Conservation (phyloP, 129 eudicot species). For the Dittrichia graveolens region DNA sequence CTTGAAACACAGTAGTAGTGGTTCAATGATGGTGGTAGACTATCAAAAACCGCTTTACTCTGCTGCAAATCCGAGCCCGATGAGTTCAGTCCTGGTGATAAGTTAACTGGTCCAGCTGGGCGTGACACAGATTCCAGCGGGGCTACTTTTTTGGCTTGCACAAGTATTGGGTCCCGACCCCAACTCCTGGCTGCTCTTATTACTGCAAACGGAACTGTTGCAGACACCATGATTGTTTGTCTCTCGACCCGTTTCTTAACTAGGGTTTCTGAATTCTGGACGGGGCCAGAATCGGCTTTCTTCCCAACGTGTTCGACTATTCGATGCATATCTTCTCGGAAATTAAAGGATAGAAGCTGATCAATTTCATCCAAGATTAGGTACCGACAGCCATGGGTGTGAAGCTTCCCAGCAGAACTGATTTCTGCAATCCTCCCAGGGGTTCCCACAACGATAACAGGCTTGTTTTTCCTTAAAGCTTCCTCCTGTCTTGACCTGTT, state of each 20-base stretch:
- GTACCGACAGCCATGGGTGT: slow-evolving; percentile 72
- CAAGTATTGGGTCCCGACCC: slow-evolving; percentile 81
- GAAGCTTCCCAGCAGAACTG: slow-evolving; percentile 88
- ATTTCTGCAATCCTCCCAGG: slow-evolving; percentile 94
- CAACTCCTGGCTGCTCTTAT: slow-evolving; percentile 83
- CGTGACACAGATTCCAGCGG: slow-evolving; percentile 58
- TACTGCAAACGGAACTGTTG: slow-evolving; percentile 93
- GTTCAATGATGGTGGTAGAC: slow-evolving; percentile 77
- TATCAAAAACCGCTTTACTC: slow-evolving; percentile 44
- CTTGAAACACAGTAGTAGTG: slow-evolving; percentile 80
- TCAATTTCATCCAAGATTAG: slow-evolving; percentile 90
- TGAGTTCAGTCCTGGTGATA: slow-evolving; percentile 39
- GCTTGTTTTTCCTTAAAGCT: slow-evolving; percentile 81
- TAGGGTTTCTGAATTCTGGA: slow-evolving; percentile 24
- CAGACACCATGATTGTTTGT: slow-evolving; percentile 92
- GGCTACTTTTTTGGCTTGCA: slow-evolving; percentile 69
- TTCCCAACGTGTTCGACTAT: slow-evolving; percentile 89
- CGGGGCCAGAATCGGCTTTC: slow-evolving; percentile 47
- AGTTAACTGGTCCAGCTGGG: slow-evolving; percentile 53
- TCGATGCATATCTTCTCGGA: slow-evolving; percentile 92
- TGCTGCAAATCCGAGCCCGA: slow-evolving; percentile 34
- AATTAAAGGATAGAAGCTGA: slow-evolving; percentile 74
- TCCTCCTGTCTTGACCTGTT: slow-evolving; percentile 85
- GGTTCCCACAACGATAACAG: slow-evolving; percentile 85
- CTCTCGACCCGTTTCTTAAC: slow-evolving; percentile 46